Evolutionary conservation across 495 filamentous ascomycete species (phyloP).

Genomic region (Tuber brumale): DNA sequence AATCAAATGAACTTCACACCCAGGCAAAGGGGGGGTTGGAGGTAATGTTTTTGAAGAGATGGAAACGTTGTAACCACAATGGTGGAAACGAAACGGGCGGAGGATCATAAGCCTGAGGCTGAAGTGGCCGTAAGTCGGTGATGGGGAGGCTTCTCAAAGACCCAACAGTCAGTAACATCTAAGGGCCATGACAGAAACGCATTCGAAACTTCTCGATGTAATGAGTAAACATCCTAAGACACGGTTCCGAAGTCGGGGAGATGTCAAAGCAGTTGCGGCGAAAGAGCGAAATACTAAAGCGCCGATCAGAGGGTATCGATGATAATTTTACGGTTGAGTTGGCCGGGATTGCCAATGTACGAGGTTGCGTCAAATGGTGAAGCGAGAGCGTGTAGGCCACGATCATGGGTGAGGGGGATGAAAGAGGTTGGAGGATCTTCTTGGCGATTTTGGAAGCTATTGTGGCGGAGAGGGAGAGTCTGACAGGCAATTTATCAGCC

Average conservation of each 20-base stretch:
- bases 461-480: background rate
- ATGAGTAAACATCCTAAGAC: background rate
- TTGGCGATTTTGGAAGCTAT: conserved; percentile 3
- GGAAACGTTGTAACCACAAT: background rate
- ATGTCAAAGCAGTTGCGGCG: background rate
- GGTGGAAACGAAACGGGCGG: background rate
- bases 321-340: conserved; percentile 11
- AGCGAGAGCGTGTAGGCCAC: conserved; percentile 23
- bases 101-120: background rate
- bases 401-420: conserved; percentile 36
- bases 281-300: background rate
- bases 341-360: conserved; percentile 24
- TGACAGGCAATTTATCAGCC: background rate
- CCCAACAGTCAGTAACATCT: background rate
- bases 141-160: background rate
- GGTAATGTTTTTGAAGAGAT: background rate
- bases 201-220: background rate
- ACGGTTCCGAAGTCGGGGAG: background rate
- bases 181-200: background rate
- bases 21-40: background rate
- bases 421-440: conserved; percentile 35
- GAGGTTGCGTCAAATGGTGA: conserved; percentile 30
- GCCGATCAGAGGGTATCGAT: background rate
- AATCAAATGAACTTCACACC: background rate
- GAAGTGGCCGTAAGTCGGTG: background rate